Evolutionary conservation across 345 rosid genomes (phyloP).

Genomic region (Euphorbia tirucalli): DNA sequence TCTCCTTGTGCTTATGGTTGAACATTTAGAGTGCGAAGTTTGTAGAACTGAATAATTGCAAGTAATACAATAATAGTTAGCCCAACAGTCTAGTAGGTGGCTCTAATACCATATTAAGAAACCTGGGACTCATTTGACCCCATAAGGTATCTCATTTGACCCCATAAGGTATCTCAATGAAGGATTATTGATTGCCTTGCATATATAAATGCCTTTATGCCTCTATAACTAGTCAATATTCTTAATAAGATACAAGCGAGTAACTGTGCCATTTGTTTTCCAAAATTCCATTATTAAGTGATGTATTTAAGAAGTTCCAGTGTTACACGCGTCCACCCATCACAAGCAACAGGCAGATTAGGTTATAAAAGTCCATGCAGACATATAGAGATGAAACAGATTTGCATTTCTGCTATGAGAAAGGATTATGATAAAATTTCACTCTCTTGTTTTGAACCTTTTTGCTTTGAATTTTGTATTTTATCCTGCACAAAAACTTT

Average conservation of each 20-base stretch:
- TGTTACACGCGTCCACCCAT: not conserved
- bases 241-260: not conserved
- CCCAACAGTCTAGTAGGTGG: no score
- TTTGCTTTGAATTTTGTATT: not conserved
- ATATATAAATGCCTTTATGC: not conserved
- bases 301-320: not conserved
- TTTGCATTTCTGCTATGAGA: not conserved
- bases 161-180: no score
- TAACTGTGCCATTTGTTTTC: not conserved
- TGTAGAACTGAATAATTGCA: no score
- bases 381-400: not conserved
- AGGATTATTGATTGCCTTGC: not conserved
- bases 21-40: no score
- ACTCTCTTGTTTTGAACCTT: no score
- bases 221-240: not conserved
- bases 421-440: not conserved
- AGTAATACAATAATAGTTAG: no score
- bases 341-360: slow-evolving; percentile 3
- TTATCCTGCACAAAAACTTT: not conserved
- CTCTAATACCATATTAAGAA: no score
- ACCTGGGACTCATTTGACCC: no score
- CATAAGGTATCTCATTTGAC: no score
- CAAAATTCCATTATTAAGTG: not conserved
- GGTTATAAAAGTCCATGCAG: not conserved
- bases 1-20: no score